phyloP scores from a whole-genome alignment of 257 asterid genomes.

The Craterostigma plantagineum region DNA sequence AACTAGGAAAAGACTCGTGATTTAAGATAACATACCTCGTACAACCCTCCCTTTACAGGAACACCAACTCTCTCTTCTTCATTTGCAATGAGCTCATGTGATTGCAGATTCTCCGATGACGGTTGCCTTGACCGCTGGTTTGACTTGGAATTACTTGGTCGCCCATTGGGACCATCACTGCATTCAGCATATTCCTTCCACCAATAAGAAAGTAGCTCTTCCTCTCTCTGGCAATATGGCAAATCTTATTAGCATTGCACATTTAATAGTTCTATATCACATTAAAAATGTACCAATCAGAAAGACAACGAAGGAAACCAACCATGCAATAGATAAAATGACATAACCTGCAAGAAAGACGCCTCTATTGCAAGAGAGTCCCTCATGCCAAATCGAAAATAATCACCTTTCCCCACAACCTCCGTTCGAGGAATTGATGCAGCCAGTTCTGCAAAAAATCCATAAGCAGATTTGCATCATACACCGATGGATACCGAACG shows the following conservation, averaged over 20 bases:
- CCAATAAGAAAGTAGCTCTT: slow-evolving; percentile 80
- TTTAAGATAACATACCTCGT: slow-evolving; percentile 43
- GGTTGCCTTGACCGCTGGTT: slow-evolving; percentile 10
- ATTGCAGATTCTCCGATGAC: slow-evolving; percentile 20
- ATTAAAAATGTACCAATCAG: neutral
- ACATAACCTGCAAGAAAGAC: slow-evolving; percentile 72
- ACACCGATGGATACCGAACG: no score
- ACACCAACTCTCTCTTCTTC: slow-evolving; percentile 98
- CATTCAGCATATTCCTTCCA: slow-evolving; percentile 97
- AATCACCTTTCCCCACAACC: slow-evolving; percentile 81
- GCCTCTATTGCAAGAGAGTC: slow-evolving; percentile 98
- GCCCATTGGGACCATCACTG: slow-evolving; percentile 77
- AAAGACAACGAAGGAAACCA: slow-evolving; percentile 2
- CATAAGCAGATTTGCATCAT: no score
- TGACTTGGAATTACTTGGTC: slow-evolving; percentile 19
- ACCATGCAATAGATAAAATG: slow-evolving; percentile 2
- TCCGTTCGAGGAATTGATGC: slow-evolving; percentile 76
- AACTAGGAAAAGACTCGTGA: no score
- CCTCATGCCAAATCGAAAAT: slow-evolving; percentile 90
- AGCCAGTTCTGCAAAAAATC: slow-evolving; percentile 48
- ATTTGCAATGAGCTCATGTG: slow-evolving; percentile 16
- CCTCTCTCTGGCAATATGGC: slow-evolving; percentile 45
- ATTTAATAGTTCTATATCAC: no score
- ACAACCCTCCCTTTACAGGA: slow-evolving; percentile 92
- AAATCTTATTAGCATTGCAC: no score